phyloP scores from a whole-genome alignment of 257 asterid species.

The Nyctanthes arbortristis region DNA sequence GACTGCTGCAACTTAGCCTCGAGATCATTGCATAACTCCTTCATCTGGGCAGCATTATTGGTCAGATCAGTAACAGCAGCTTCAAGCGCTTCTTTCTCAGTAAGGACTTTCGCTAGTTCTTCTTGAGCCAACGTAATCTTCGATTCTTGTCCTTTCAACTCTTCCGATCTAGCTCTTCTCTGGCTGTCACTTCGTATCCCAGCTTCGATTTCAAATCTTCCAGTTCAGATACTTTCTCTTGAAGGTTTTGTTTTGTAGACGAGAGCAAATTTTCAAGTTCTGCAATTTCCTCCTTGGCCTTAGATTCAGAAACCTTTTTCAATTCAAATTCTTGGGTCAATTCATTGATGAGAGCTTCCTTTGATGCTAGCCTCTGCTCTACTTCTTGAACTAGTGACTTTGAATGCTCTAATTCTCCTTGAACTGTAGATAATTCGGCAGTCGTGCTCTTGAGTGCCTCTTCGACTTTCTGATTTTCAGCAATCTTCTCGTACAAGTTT shows the following conservation, averaged over 20 bases:
- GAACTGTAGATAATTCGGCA: constrained; percentile 59
- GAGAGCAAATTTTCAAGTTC: constrained; percentile 54
- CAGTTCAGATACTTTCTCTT: constrained; percentile 48
- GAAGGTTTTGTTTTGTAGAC: constrained; percentile 44
- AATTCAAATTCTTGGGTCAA: constrained; percentile 55
- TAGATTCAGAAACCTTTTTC: constrained; percentile 54
- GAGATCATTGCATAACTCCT: constrained; percentile 70
- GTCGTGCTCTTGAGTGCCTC: constrained; percentile 52
- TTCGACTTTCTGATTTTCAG: constrained; percentile 67
- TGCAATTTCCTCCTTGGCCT: constrained; percentile 51
- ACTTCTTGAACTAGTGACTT: constrained; percentile 60
- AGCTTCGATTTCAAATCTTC: constrained; percentile 55
- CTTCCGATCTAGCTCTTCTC: constrained; percentile 44
- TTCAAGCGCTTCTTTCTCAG: constrained; percentile 63
- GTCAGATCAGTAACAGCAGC: constrained; percentile 59
- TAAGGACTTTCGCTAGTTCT: constrained; percentile 47
- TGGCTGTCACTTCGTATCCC: constrained; percentile 46
- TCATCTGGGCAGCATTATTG: constrained; percentile 50
- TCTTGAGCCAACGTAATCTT: constrained; percentile 42
- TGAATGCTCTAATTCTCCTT: constrained; percentile 60
- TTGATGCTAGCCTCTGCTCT: constrained; percentile 66
- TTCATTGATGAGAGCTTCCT: constrained; percentile 55
- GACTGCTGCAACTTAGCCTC: constrained; percentile 78
- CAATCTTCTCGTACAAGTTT: constrained; percentile 48
- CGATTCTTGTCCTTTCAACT: constrained; percentile 48